Base-by-base conservation (phyloP, 208 protist species). In the Angomonas ambiguus region DNA sequence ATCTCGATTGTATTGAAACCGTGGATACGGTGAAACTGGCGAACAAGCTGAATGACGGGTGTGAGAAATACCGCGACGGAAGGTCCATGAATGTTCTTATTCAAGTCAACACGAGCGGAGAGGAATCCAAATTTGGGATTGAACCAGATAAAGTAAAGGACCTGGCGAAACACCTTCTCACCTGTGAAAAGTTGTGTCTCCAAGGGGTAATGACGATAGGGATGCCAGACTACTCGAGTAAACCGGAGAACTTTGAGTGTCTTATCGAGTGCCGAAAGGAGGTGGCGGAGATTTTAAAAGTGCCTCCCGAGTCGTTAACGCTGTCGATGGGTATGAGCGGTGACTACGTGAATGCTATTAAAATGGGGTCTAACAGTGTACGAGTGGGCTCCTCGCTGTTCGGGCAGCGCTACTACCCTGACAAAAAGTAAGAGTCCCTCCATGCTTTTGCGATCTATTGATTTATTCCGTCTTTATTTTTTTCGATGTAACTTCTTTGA, bases 131-230 rank as follows among this genome's bases (percentile, higher is more conserved):
- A 77, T 88, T 83, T 68, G 97, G 97, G 24, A 79, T 83, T 27
- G 66, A 82, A 61, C 87, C 91, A 2, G 81, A 83, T 0, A 73
- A 82, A 35, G 59, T 61, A n/a, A 83, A 89, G 11, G 69, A 76
- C 1, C 72, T 99, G 1, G 88, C 86, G 2, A 30, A 76, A 65
- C 51, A 88, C 76, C 87, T 98, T 53, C 30, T 59, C 4, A 68
- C 65, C 16, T 98, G 94, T 70, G 73, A 78, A 27, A 64, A 87
- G 38, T 59, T 99, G 59, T 59, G 76, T 0, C 71, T 99, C 16
- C 55, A 60, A 16, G 98, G 98, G 25, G 72, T 99, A 18, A 99
- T 99, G 98, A 99, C 97, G 25, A 98, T 99, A 61, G 98, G 98
- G 38, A 92, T 82, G 76, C 85, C 79, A 1, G 87, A 93, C 69